These are phyloP conservation scores for Pseudozyma tsukubaensis DNA, from an alignment of 1,284 basidiomycete species.

Conservation along the genomic window DNA sequence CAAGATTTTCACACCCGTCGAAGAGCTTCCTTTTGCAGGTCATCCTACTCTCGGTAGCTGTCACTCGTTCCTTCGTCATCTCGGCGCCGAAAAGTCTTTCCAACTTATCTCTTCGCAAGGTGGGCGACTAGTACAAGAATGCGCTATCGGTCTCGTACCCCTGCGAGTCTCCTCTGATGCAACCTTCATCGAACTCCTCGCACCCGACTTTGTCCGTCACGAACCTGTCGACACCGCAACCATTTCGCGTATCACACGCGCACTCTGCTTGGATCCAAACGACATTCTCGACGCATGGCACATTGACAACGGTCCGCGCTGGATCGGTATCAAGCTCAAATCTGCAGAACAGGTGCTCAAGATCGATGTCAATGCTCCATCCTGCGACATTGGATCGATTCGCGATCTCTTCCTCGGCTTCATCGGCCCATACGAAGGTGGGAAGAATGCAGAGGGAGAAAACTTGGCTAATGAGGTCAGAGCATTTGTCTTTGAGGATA, in stretches of 20 bases:
- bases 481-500: constrained; percentile 40
- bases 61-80: constrained; percentile 44
- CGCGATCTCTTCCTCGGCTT: constrained; percentile 48
- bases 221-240: constrained; percentile 36
- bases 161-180: constrained; percentile 26
- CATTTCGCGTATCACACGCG: constrained; percentile 22
- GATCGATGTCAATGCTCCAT: constrained; percentile 23
- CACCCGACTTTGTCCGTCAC: constrained; percentile 44
- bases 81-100: constrained; percentile 10
- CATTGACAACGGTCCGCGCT: constrained; percentile 61
- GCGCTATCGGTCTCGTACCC: constrained; percentile 50
- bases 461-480: constrained; percentile 45
- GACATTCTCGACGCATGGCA: constrained; percentile 43
- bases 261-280: constrained; percentile 23
- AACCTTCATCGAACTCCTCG: constrained; percentile 31
- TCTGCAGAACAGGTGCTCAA: constrained; percentile 47
- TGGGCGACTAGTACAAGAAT: constrained; percentile 53
- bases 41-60: constrained; percentile 62
- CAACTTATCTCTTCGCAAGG: constrained; percentile 5
- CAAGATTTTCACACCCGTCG: constrained; percentile 57
- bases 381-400: constrained; percentile 14
- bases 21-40: constrained; percentile 61
- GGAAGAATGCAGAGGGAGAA: constrained; percentile 24
- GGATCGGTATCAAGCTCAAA: constrained; percentile 51
- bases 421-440: constrained; percentile 46